Percentiles rank a stretch among this genome's conserved stretches.
These are phyloP conservation scores for Endocalyx cinctus DNA, from an alignment of 2,329 filamentous ascomycete genomes.

Conservation along the genomic window DNA sequence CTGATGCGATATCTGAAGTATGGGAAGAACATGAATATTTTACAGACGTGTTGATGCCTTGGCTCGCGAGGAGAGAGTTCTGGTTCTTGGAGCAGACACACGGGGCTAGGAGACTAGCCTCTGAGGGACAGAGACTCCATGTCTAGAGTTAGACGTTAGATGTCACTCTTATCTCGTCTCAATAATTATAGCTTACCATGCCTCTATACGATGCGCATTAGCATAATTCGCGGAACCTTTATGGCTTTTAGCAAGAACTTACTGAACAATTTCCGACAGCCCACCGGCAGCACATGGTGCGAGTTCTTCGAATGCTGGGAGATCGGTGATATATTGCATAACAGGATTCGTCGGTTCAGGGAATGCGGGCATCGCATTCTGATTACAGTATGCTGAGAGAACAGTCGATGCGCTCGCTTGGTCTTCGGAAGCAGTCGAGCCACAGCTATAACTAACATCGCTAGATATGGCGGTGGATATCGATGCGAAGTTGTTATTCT, in stretches of 20 bases:
- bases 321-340: slow-evolving; percentile 45
- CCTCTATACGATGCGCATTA: no score
- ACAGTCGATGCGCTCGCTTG: slow-evolving; percentile 42
- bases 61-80: slow-evolving; percentile 39
- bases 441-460: slow-evolving; percentile 39
- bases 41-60: slow-evolving; percentile 38
- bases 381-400: slow-evolving; percentile 45
- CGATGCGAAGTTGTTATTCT: slow-evolving; percentile 35
- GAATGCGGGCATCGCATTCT: slow-evolving; percentile 33
- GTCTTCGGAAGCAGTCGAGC: slow-evolving; percentile 42
- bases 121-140: slow-evolving; percentile 31
- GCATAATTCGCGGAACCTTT: no score
- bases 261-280: slow-evolving; percentile 35
- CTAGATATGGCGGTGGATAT: slow-evolving; percentile 34
- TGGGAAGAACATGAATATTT: slow-evolving; percentile 41
- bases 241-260: slow-evolving; percentile 14
- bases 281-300: slow-evolving; percentile 38
- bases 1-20: slow-evolving; percentile 42
- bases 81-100: slow-evolving; percentile 50
- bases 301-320: slow-evolving; percentile 37
- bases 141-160: slow-evolving; percentile 21
- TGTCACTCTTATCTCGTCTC: neutral
- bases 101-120: slow-evolving; percentile 39
- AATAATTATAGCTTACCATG: slow-evolving; percentile 22
- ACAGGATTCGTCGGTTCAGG: slow-evolving; percentile 39